Conservation (phyloP, 805 yeast species). For the Cyberlindnera americana region DNA sequence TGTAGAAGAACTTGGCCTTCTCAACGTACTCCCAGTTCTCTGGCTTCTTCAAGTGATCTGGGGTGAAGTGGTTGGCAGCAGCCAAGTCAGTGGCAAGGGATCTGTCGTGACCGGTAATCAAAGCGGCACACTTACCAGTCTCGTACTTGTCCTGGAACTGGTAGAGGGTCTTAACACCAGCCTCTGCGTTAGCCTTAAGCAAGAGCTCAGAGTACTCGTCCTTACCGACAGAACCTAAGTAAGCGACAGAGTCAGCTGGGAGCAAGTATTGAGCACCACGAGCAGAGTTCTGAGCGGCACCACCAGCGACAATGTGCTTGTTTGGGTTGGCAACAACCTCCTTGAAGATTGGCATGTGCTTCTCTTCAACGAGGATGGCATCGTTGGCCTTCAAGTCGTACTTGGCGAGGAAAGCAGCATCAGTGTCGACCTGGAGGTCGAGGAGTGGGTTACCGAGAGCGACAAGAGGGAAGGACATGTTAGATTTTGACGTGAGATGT, state of each 20-base stretch:
- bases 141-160: slow-evolving; percentile 71
- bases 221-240: slow-evolving; percentile 95
- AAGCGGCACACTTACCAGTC: slow-evolving; percentile 98
- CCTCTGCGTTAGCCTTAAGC: slow-evolving; percentile 75
- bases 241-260: slow-evolving; percentile 77
- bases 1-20: slow-evolving; percentile 76
- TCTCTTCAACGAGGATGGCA: slow-evolving; percentile 81
- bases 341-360: slow-evolving; percentile 80
- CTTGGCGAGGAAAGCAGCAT: slow-evolving; percentile 64
- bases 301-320: slow-evolving; percentile 87
- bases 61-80: slow-evolving; percentile 96
- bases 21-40: slow-evolving; percentile 89
- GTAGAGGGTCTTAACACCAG: slow-evolving; percentile 86
- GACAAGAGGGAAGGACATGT: slow-evolving; percentile 64
- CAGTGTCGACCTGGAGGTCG: slow-evolving; percentile 80
- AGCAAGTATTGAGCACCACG: slow-evolving; percentile 95
- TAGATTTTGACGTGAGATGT: background rate
- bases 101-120: slow-evolving; percentile 83
- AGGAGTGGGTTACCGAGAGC: slow-evolving; percentile 92
- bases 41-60: slow-evolving; percentile 79
- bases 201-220: slow-evolving; percentile 84
- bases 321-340: slow-evolving; percentile 64
- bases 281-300: slow-evolving; percentile 99
- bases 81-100: slow-evolving; percentile 94
- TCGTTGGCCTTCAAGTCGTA: slow-evolving; percentile 87